Conservation (phyloP, 225 moss, liverwort and hornwort genomes). For the Neckera pumila region DNA sequence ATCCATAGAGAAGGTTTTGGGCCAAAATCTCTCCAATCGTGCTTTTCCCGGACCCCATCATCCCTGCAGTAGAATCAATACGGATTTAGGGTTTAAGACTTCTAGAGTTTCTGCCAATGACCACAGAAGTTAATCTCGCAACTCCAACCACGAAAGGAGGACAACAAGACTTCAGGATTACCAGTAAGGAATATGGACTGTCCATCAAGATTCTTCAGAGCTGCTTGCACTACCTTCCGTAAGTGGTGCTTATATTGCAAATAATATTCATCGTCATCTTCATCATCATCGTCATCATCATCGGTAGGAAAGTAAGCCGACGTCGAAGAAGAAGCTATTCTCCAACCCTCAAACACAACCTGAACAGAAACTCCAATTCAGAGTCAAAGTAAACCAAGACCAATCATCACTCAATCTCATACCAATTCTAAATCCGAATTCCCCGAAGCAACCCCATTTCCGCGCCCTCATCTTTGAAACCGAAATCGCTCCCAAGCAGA, state of each 20-base stretch:
- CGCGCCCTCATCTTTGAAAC: not conserved
- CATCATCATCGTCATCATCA: not conserved
- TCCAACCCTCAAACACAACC: not conserved
- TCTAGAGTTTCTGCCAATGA: not conserved
- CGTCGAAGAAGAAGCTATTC: not conserved
- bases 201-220: constrained; percentile 5
- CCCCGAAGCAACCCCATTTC: not conserved
- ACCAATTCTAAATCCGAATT: not conserved
- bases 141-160: not conserved
- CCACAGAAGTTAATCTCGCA: not conserved
- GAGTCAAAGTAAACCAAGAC: not conserved
- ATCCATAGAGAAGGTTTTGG: not conserved
- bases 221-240: not conserved
- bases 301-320: not conserved
- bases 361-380: not conserved
- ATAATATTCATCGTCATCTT: not conserved
- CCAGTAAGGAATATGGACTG: constrained; percentile 6
- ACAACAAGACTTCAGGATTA: not conserved
- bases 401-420: not conserved
- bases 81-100: not conserved
- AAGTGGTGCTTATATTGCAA: not conserved
- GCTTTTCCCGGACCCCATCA: constrained; percentile 19
- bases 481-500: not conserved
- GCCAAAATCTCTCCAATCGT: constrained; percentile 10
- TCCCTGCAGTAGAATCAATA: not conserved